Conservation (phyloP, 805 yeast genomes). For the Cyberlindnera meyerae region DNA sequence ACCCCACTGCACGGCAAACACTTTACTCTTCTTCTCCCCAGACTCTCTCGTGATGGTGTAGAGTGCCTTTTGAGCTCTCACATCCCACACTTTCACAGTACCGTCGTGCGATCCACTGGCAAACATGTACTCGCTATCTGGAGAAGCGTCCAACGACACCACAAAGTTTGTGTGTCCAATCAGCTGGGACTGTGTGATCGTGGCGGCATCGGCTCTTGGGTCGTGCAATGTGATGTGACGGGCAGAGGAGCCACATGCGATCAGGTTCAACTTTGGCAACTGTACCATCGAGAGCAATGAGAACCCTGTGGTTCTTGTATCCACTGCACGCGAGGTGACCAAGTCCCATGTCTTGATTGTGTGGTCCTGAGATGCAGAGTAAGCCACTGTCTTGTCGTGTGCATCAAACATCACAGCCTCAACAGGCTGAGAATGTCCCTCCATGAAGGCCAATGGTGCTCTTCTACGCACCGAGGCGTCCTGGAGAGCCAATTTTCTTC, state of each 20-base stretch:
- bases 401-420: slow-evolving; percentile 76
- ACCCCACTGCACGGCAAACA: slow-evolving; percentile 87
- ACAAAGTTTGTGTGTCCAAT: slow-evolving; percentile 92
- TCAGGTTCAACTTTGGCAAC: slow-evolving; percentile 59
- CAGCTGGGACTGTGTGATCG: slow-evolving; percentile 66
- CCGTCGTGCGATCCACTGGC: slow-evolving; percentile 96
- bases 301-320: slow-evolving; percentile 81
- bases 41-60: slow-evolving; percentile 78
- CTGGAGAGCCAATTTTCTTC: slow-evolving; percentile 75
- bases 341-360: slow-evolving; percentile 95
- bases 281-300: slow-evolving; percentile 74
- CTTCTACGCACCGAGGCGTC: slow-evolving; percentile 75
- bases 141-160: slow-evolving; percentile 66
- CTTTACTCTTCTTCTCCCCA: slow-evolving; percentile 49
- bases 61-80: slow-evolving; percentile 77
- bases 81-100: slow-evolving; percentile 91
- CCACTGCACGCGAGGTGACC: slow-evolving; percentile 78
- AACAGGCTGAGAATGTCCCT: slow-evolving; percentile 83
- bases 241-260: slow-evolving; percentile 97
- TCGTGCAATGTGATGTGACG: slow-evolving; percentile 93
- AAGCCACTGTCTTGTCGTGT: slow-evolving; percentile 74
- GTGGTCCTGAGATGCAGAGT: slow-evolving; percentile 95
- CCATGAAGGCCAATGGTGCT: slow-evolving; percentile 73
- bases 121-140: slow-evolving; percentile 75
- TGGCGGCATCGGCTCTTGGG: slow-evolving; percentile 65